phyloP scores from a whole-genome alignment of 331 rosid genomes.

The Rosa hybrid region DNA sequence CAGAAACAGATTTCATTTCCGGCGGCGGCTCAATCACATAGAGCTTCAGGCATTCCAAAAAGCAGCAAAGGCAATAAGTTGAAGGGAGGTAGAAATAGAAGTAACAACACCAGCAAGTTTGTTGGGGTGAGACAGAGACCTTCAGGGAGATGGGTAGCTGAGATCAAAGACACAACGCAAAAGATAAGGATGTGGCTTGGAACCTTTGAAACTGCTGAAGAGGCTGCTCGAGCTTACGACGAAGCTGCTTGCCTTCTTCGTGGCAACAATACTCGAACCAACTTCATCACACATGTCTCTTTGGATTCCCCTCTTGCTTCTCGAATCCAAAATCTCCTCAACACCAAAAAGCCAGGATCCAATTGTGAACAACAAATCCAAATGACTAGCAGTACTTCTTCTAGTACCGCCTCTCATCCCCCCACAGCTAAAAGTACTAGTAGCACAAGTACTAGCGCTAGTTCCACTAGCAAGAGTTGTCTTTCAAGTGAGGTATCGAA shows the following conservation, averaged over 20 bases:
- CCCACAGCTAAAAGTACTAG: constrained; percentile 18
- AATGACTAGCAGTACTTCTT: neutral
- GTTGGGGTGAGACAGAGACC: constrained; percentile 95
- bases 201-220: constrained; percentile 93
- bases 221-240: constrained; percentile 91
- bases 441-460: constrained; percentile 9
- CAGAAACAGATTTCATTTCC: constrained; percentile 42
- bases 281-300: constrained; percentile 76
- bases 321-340: constrained; percentile 66
- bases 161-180: constrained; percentile 90
- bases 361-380: constrained; percentile 23
- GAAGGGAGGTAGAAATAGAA: constrained; percentile 55
- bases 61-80: constrained; percentile 38
- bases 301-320: constrained; percentile 81
- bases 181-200: constrained; percentile 99
- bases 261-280: constrained; percentile 83
- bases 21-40: constrained; percentile 32
- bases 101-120: constrained; percentile 57
- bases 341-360: constrained; percentile 41
- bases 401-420: constrained; percentile 18
- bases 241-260: constrained; percentile 98
- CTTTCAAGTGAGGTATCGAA: constrained; percentile 13
- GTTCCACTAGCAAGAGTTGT: constrained; percentile 14
- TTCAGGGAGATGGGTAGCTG: constrained; percentile 99
- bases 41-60: constrained; percentile 32